Percentiles rank a stretch among this genome's conserved stretches.
Evolutionary conservation across 2,329 filamentous ascomycete species (phyloP).

Genomic region (Knufia petricola): DNA sequence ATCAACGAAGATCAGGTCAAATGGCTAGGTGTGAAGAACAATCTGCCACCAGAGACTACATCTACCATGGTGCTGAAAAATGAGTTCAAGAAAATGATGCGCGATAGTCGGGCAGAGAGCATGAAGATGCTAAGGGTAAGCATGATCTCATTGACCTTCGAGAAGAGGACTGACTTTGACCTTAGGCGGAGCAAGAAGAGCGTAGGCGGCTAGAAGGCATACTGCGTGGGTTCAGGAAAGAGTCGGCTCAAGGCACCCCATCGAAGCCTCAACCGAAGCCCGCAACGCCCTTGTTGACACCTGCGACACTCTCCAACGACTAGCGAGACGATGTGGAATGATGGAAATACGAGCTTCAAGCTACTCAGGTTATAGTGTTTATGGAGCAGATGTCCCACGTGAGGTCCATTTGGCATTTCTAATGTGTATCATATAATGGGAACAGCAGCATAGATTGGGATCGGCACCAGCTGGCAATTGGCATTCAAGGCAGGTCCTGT

Average conservation of each 20-base stretch:
- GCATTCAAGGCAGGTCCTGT: no score
- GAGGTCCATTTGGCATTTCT: no score
- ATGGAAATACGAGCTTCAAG: no score
- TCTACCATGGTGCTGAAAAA: conserved; percentile 61
- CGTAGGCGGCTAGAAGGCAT: conserved; percentile 56
- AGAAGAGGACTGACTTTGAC: conserved; percentile 5
- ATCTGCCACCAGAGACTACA: conserved; percentile 43
- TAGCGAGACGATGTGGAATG: neutral
- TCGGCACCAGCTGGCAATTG: no score
- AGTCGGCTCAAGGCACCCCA: conserved; percentile 24
- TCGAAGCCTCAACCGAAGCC: neutral
- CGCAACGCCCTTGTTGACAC: neutral
- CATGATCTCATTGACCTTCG: conserved; percentile 17
- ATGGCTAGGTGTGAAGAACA: conserved; percentile 49
- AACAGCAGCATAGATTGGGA: no score
- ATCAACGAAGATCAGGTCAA: conserved; percentile 58
- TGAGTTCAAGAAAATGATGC: conserved; percentile 75
- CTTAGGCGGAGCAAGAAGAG: conserved; percentile 62
- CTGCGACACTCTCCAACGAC: neutral
- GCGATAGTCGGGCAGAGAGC: conserved; percentile 58
- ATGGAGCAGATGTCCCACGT: no score
- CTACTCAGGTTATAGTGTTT: no score
- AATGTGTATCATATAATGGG: no score
- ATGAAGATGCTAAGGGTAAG: conserved; percentile 56
- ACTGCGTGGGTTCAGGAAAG: conserved; percentile 42